A percentile compares a stretch with the other conserved stretches of the same genome.
Conservation (phyloP, 2,329 filamentous ascomycete genomes). For the Emergomyces pasteurianus region DNA sequence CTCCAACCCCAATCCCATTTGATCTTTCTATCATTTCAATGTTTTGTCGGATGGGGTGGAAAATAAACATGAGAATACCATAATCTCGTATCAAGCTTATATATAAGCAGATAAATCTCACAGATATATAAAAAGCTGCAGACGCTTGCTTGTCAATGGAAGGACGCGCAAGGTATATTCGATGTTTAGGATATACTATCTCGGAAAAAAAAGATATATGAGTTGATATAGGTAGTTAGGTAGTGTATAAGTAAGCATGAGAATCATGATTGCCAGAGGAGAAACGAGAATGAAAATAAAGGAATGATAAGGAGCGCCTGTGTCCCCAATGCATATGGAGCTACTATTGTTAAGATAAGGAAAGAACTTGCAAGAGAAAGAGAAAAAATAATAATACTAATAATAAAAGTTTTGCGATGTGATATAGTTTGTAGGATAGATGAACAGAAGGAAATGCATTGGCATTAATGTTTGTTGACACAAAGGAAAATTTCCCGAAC, state of each 20-base stretch:
- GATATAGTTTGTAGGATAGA: not conserved
- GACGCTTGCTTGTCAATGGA: not conserved
- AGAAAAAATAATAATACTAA: not conserved
- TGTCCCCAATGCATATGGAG: not conserved
- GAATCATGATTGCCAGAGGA: not conserved
- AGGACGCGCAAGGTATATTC: not conserved
- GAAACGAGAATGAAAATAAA: not conserved
- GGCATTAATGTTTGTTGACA: not conserved
- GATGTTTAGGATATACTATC: not conserved
- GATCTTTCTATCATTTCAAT: not conserved
- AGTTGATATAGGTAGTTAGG: not conserved
- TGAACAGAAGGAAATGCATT: not conserved
- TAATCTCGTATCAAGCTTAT: not conserved
- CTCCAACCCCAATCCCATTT: not conserved
- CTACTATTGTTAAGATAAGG: not conserved
- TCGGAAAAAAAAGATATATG: not conserved
- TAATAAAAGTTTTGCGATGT: not conserved
- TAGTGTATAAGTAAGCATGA: not conserved
- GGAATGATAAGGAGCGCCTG: not conserved
- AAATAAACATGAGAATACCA: not conserved
- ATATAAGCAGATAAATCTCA: not conserved
- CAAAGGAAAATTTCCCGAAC: not conserved
- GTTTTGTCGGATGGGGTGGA: not conserved
- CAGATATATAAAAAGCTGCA: not conserved
- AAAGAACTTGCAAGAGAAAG: not conserved